phyloP scores from a whole-genome alignment of 192 early-diverging fungal genomes.

The Rhizophlyctis rosea region DNA sequence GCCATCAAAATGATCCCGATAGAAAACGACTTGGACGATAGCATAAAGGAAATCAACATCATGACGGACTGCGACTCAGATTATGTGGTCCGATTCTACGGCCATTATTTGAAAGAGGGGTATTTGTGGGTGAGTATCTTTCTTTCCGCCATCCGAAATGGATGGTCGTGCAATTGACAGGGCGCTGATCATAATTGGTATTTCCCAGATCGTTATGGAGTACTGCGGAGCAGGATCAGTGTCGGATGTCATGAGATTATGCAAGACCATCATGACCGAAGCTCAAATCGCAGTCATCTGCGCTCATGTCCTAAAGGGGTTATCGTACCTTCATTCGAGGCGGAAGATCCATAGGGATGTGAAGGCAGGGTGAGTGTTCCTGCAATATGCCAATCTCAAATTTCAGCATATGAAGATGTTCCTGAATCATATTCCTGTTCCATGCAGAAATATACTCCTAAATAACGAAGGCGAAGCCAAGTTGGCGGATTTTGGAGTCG shows the following conservation, averaged over 20 bases:
- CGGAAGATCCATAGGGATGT: constrained; percentile 66
- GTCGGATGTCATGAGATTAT: constrained; percentile 50
- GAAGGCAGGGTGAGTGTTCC: constrained; percentile 49
- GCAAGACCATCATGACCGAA: constrained; percentile 45
- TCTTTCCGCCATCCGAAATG: too few species aligned
- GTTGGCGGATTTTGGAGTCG: constrained; percentile 65
- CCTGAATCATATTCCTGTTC: not conserved
- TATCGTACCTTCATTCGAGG: constrained; percentile 53
- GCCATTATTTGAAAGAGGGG: constrained; percentile 43
- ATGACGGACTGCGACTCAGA: constrained; percentile 45
- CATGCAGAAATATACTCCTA: constrained; percentile 50
- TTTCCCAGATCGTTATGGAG: constrained; percentile 59
- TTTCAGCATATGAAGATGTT: too few species aligned
- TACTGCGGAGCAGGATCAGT: constrained; percentile 58
- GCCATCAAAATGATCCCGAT: constrained; percentile 55
- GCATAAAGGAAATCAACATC: constrained; percentile 52
- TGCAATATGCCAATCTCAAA: too few species aligned
- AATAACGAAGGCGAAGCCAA: constrained; percentile 51
- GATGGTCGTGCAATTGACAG: not conserved
- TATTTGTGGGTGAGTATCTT: constrained; percentile 44
- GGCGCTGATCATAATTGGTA: not conserved
- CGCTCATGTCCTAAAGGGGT: constrained; percentile 46
- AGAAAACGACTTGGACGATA: constrained; percentile 47
- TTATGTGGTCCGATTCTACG: constrained; percentile 53
- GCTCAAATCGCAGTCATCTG: constrained; percentile 52